Conservation (phyloP, 1,284 basidiomycete genomes). For the Flammula alnicola region DNA sequence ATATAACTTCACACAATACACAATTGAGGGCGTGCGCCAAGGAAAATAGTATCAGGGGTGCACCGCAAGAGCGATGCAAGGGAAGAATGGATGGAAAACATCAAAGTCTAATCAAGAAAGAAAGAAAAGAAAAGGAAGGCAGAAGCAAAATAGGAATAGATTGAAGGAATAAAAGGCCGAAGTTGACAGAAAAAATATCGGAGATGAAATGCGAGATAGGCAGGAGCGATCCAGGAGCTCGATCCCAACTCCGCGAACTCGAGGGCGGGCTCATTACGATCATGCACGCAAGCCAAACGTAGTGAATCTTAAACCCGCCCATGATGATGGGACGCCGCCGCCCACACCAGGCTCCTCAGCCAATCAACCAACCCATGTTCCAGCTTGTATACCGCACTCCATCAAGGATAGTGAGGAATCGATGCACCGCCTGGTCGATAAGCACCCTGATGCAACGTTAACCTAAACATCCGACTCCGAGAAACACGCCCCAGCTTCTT, state of each 20-base stretch:
- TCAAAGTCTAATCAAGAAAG: conserved; percentile 18
- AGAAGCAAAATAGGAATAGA: conserved; percentile 2
- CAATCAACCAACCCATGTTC: not conserved
- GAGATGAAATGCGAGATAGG: conserved; percentile 16
- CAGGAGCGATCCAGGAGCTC: conserved; percentile 11
- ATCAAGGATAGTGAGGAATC: not conserved
- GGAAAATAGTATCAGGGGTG: conserved; percentile 5
- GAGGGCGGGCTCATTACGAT: not conserved
- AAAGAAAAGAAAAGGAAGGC: conserved; percentile 3
- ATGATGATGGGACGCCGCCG: conserved; percentile 4
- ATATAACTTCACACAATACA: conserved; percentile 5
- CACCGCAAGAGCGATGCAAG: conserved; percentile 15
- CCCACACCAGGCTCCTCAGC: not conserved
- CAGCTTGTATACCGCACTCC: not conserved
- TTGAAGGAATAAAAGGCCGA: conserved; percentile 5
- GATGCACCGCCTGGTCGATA: not conserved
- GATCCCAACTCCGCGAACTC: conserved; percentile 16
- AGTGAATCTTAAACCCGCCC: not conserved
- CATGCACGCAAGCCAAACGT: conserved; percentile 10
- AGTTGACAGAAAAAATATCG: conserved; percentile 16
- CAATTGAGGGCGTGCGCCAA: not conserved
- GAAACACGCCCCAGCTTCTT: not conserved
- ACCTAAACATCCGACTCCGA: not conserved
- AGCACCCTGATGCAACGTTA: not conserved
- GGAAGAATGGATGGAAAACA: conserved; percentile 29